These are phyloP conservation scores for Vaccinium corymbosum DNA, from an alignment of 148 eudicot genomes.

Conservation along the genomic window DNA sequence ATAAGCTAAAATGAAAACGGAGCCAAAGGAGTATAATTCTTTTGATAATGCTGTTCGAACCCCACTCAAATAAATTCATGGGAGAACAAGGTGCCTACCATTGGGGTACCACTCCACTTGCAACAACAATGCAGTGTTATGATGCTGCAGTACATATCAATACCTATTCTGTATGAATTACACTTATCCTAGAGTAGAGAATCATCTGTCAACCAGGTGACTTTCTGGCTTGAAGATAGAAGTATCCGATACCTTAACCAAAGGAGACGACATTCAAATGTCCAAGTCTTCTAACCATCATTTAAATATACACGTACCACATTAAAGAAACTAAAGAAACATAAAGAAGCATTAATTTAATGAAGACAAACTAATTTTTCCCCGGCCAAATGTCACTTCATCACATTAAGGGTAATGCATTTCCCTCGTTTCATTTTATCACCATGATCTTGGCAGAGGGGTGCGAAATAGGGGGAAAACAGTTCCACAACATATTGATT, in stretches of 20 bases:
- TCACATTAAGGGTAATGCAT: not conserved
- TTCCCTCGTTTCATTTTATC: not conserved
- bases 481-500: not conserved
- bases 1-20: not conserved
- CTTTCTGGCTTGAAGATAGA: too few relatives aligned
- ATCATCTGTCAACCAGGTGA: not conserved
- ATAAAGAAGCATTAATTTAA: not conserved
- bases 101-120: too few relatives aligned
- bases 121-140: not conserved
- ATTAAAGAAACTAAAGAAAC: not conserved
- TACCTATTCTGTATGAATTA: not conserved
- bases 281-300: too few relatives aligned
- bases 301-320: not conserved
- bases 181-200: not conserved
- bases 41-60: not conserved
- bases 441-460: not conserved
- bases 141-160: not conserved
- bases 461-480: not conserved
- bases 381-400: not conserved
- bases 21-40: not conserved
- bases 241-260: not conserved
- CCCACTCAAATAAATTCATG: too few relatives aligned
- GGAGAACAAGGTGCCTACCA: too few relatives aligned
- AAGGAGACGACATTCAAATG: not conserved
- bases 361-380: not conserved